Conservation (phyloP, 2,329 filamentous ascomycete species). For the Dryadomyces sulphureus region DNA sequence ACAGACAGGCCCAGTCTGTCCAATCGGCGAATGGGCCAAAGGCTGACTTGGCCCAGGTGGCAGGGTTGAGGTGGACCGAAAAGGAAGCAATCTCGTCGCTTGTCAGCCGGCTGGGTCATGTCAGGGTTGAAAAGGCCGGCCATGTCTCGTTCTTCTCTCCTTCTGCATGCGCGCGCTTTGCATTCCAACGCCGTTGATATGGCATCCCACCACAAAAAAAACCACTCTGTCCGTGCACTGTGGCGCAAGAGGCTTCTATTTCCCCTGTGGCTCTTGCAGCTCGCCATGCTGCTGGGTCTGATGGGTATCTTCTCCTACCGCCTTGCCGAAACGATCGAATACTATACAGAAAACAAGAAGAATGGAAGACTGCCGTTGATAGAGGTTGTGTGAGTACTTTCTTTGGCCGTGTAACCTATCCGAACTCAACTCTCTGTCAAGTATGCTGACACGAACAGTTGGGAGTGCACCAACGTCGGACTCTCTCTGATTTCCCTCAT, state of each 20-base stretch:
- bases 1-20: neutral
- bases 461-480: slow-evolving; percentile 37
- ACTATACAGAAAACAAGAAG: slow-evolving; percentile 25
- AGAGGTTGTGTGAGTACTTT: slow-evolving; percentile 29
- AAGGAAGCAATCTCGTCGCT: neutral
- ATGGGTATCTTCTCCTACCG: slow-evolving; percentile 39
- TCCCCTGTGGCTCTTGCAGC: slow-evolving; percentile 35
- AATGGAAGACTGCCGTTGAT: slow-evolving; percentile 26
- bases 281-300: slow-evolving; percentile 27
- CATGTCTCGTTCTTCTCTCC: neutral
- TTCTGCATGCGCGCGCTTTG: too few relatives aligned
- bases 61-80: neutral
- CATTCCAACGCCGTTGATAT: too few relatives aligned
- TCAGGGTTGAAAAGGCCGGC: neutral
- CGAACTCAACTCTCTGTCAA: too few relatives aligned
- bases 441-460: slow-evolving; percentile 20
- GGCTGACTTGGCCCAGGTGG: neutral
- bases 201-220: slow-evolving; percentile 29
- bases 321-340: slow-evolving; percentile 29
- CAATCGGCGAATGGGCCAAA: too few relatives aligned
- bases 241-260: slow-evolving; percentile 34
- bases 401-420: neutral
- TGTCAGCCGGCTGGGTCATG: neutral
- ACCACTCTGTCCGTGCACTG: slow-evolving; percentile 34
- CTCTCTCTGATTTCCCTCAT: slow-evolving; percentile 31